Base-by-base conservation (phyloP, 169 alveolate species). In the Pseudocohnilembus persalinus region DNA sequence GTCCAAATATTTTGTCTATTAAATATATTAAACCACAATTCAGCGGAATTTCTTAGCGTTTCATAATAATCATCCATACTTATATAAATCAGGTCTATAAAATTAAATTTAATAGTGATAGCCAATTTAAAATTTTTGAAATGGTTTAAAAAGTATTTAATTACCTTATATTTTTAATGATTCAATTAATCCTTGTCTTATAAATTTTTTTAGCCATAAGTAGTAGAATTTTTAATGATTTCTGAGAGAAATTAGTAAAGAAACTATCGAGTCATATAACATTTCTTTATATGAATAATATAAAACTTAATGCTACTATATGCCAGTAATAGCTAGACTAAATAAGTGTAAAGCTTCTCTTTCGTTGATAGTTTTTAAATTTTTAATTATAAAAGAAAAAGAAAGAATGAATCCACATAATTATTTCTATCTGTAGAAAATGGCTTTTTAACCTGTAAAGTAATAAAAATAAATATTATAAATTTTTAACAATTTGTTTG, bases 341-440 rank as follows among this genome's bases (percentile, higher is more conserved):
- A 81, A 86, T 63, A 86, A 30, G 75, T 80, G 85, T 68, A 74
- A 31, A 63, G 82, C 79, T 49, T 86, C 31, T 35, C 80, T 81
- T 35, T 86, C 86, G 27, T 73, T 34, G 25, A 86, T 34, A 28
- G 24, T 75, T 31, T 49, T 82, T 0, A 86, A 31, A 73, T 74
- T 20, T 82, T 75, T 28, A 1, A 86, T 49, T n/a, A 86, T 63
- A 64, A 73, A 63, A 0, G 84, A 83, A 80, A 80, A 86, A 0
- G 90, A 86, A 11, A 34, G 63, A 32, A 86, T 31, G 80, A 86
- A 86, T 27, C 87, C 80, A 29, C 32, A 74, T 28, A 86, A 75
- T 80, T 86, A 86, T 72, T 86, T 86, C 83, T 86, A 65, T 49
- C 90, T 33, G 64, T 86, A 86, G 27, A 86, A 76, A 26, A 86